Base-by-base conservation (phyloP, 306 rosid genomes). In the Macrotyloma uniflorum region DNA sequence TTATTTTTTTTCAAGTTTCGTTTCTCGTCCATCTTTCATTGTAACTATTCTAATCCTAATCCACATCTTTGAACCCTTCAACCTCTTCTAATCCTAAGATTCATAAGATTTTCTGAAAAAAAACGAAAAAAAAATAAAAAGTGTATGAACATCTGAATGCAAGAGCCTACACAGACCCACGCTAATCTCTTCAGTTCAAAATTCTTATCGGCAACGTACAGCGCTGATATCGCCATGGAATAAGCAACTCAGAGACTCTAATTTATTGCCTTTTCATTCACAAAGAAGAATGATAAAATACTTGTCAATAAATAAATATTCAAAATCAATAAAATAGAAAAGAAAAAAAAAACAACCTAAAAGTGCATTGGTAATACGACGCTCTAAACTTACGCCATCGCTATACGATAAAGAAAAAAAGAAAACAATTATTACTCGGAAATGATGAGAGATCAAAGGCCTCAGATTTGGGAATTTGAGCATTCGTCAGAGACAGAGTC, bases 181-280 rank as follows among this genome's bases (percentile, higher is more conserved):
- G 92, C 85, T 75, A 83, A 82, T 85, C 72, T 85, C 69, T n/a
- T 87, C 87, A 77, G 88, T 19, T 47, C 93, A 90, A 83, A 46
- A 51, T 85, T 33, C 1, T 0, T 93, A 2, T 90, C 8, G 96
- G 97, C 97, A 93, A 93, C 96, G 96, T 89, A 85, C 86, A 93
- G 96, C 97, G 81, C 97, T 87, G 87, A 77, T 9, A 46, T 74
- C 89, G 72, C 96, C 84, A 93, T 50, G 1, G 68, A 80, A 67
- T 46, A 35, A 84, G 90, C 86, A 80, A 76, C 72, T 20, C 92
- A 89, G 94, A 80, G 97, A 93, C 97, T 93, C 97, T 93, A 93
- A 93, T 74, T 90, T 89, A 80, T 93, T 93, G 97, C 97, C 97
- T 85, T 85, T 22, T 4, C 5, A 19, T 2, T 57, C 22, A 0